Percentiles rank a stretch among this genome's conserved stretches.
phyloP scores from a whole-genome alignment of 2,329 filamentous ascomycete species.

The Fusarium coicis region DNA sequence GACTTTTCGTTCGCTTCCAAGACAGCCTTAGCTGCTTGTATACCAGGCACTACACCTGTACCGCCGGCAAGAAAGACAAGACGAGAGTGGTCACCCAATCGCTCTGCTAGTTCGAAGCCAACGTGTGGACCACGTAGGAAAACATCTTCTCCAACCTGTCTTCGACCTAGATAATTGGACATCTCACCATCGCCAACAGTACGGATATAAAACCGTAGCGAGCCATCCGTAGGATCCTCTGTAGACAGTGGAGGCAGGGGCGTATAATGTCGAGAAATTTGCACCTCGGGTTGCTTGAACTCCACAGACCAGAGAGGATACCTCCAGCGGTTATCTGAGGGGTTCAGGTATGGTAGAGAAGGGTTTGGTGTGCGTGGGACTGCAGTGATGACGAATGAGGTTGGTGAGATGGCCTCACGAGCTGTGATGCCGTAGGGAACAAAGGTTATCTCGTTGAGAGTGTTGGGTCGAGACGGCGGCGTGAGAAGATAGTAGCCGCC shows the following conservation, averaged over 20 bases:
- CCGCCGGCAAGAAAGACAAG: conserved; percentile 91
- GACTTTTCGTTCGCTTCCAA: conserved; percentile 52
- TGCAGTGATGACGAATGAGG: conserved; percentile 76
- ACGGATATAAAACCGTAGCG: conserved; percentile 81
- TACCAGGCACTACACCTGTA: conserved; percentile 89
- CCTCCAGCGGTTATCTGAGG: conserved; percentile 43
- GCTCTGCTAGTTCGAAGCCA: conserved; percentile 66
- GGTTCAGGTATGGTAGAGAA: conserved; percentile 43
- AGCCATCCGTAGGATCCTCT: conserved; percentile 49
- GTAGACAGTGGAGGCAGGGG: conserved; percentile 71
- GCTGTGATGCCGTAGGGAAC: conserved; percentile 72
- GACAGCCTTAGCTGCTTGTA: conserved; percentile 79
- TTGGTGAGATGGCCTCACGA: conserved; percentile 71
- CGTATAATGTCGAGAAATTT: conserved; percentile 92
- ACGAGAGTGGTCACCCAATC: conserved; percentile 46
- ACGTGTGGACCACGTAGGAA: conserved; percentile 82
- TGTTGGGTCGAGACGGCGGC: conserved; percentile 37
- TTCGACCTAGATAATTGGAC: conserved; percentile 78
- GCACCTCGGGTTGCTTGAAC: conserved; percentile 92
- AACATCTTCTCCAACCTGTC: conserved; percentile 71
- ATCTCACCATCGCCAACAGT: conserved; percentile 84
- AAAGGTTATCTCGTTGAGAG: conserved; percentile 70
- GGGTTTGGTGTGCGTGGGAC: conserved; percentile 52
- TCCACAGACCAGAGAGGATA: conserved; percentile 86
- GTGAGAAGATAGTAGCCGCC: conserved; percentile 43